These are phyloP conservation scores for Lumnitzera littorea DNA, from an alignment of 345 rosid genomes.

Conservation along the genomic window DNA sequence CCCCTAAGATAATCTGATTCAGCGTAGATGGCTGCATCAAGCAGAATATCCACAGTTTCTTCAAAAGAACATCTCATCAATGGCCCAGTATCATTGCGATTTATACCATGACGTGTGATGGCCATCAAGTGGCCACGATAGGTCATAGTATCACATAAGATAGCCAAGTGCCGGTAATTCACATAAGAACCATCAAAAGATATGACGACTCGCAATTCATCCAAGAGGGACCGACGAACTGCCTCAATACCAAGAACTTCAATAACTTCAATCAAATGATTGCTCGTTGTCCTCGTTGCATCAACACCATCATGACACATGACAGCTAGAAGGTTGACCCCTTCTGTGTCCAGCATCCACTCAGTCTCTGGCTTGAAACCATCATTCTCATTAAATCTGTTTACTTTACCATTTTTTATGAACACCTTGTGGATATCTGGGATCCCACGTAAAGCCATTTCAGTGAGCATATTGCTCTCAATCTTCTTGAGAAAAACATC, in stretches of 20 bases:
- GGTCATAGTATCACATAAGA: constrained; percentile 96
- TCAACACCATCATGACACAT: constrained; percentile 95
- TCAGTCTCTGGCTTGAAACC: constrained; percentile 83
- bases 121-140: constrained; percentile 99
- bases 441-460: constrained; percentile 96
- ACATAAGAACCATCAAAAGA: constrained; percentile 98
- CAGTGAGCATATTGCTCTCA: constrained; percentile 95
- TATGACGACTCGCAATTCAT: constrained; percentile 92
- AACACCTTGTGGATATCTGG: constrained; percentile 96
- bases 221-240: constrained; percentile 84
- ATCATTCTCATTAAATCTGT: constrained; percentile 68
- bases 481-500: constrained; percentile 95
- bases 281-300: constrained; percentile 87
- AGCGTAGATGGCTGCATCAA: constrained; percentile 95
- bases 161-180: constrained; percentile 93
- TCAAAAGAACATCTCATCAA: constrained; percentile 98
- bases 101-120: constrained; percentile 96
- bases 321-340: constrained; percentile 94
- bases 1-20: constrained; percentile 81
- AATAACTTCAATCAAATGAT: constrained; percentile 89
- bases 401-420: constrained; percentile 70
- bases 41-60: constrained; percentile 96
- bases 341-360: constrained; percentile 99
- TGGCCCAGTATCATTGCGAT: constrained; percentile 94
- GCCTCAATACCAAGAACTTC: constrained; percentile 99